Conservation (phyloP, 139 green algal genomes). For the Chlorella vulgaris region DNA sequence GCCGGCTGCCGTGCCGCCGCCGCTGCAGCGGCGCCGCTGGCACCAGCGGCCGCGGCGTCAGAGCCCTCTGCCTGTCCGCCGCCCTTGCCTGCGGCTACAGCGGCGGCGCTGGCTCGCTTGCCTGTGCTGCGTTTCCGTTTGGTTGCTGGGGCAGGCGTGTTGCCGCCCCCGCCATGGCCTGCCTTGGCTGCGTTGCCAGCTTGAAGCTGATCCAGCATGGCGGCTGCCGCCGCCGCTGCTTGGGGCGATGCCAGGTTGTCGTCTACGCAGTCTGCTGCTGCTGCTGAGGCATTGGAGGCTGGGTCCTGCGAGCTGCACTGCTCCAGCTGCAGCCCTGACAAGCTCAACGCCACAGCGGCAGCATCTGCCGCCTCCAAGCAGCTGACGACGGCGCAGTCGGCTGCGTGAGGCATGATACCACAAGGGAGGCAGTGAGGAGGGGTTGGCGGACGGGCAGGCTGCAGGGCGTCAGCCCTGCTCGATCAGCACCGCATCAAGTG, state of each 20-base stretch:
- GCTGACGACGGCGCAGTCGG: neutral
- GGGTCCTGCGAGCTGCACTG: neutral
- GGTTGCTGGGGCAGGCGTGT: neutral
- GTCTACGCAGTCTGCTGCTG: neutral
- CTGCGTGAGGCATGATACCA: neutral
- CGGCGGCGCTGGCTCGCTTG: neutral
- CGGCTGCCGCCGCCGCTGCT: neutral
- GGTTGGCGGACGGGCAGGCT: neutral
- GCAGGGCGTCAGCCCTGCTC: neutral
- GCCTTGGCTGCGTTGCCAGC: neutral
- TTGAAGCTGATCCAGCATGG: neutral
- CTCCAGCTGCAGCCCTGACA: neutral
- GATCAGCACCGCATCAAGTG: neutral
- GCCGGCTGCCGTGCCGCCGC: conserved; percentile 1
- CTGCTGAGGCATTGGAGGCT: neutral
- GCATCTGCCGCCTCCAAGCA: neutral
- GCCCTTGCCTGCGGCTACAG: neutral
- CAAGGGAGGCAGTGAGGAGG: neutral
- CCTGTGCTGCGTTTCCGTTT: conserved; percentile 5
- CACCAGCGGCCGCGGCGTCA: neutral
- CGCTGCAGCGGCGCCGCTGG: neutral
- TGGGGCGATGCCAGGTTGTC: neutral
- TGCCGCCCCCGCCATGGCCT: neutral
- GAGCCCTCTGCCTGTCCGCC: no score
- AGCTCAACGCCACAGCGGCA: neutral